Evolutionary conservation across 2,329 filamentous ascomycete genomes (phyloP).

Genomic region (Ceratocystis cacaofunesta): DNA sequence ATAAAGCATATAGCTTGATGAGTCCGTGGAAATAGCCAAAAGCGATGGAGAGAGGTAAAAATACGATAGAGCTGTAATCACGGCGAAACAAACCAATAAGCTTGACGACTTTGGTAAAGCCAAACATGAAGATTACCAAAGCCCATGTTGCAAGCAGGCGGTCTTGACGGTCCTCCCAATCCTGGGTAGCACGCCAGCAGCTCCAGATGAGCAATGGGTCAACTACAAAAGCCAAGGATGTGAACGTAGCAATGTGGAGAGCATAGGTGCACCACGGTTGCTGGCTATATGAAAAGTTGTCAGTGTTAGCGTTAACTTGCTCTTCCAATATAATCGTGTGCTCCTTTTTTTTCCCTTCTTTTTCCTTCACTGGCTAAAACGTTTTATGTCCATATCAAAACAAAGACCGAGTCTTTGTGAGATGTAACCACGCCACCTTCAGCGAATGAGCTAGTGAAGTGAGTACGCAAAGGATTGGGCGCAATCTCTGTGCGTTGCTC

Average conservation of each 20-base stretch:
- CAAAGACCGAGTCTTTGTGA: neutral
- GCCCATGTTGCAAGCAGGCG: constrained; percentile 43
- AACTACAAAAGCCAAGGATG: constrained; percentile 66
- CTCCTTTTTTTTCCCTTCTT: too few species aligned
- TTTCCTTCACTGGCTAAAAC: neutral
- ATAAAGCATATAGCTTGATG: constrained; percentile 78
- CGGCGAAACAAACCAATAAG: constrained; percentile 72
- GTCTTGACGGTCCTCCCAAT: constrained; percentile 37
- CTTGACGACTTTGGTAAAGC: constrained; percentile 81
- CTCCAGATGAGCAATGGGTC: constrained; percentile 60
- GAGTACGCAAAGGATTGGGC: neutral
- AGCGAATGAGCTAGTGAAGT: neutral
- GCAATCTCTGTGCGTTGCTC: neutral
- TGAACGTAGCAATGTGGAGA: constrained; percentile 82
- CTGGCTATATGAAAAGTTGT: constrained; percentile 39
- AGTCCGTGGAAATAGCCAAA: constrained; percentile 89
- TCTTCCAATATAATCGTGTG: too few species aligned
- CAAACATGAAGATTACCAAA: constrained; percentile 60
- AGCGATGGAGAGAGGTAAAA: constrained; percentile 68
- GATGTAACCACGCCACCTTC: neutral
- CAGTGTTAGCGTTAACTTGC: neutral
- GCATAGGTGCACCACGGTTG: constrained; percentile 92
- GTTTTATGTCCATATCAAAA: neutral
- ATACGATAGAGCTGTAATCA: constrained; percentile 66
- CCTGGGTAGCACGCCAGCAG: constrained; percentile 51